Evolutionary conservation across 2,329 filamentous ascomycete species (phyloP).

Genomic region (Colletotrichum sp.): DNA sequence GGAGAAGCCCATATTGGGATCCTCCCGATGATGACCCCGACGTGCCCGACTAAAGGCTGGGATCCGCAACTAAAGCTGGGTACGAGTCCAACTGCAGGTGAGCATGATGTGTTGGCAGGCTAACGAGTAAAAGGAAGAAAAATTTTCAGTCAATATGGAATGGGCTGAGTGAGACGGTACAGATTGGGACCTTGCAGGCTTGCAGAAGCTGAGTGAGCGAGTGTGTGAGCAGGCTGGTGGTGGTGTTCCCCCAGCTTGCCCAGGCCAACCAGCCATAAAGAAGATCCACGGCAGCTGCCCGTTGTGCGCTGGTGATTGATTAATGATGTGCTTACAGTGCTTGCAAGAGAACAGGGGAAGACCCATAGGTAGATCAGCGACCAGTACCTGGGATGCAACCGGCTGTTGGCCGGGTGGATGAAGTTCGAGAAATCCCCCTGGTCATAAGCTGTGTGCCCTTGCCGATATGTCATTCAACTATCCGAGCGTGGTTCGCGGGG

Average conservation of each 20-base stretch:
- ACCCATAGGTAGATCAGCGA: background rate
- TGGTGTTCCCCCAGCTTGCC: background rate
- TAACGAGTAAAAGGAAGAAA: background rate
- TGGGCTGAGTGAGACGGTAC: constrained; percentile 16
- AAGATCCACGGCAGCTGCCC: background rate
- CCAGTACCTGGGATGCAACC: background rate
- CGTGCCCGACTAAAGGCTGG: background rate
- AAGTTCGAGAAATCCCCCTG: background rate
- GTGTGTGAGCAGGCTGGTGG: background rate
- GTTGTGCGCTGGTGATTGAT: constrained; percentile 5
- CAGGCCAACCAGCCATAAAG: background rate
- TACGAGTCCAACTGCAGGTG: constrained; percentile 2
- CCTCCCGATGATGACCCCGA: background rate
- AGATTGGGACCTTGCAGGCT: constrained; percentile 8
- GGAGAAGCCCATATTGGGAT: background rate
- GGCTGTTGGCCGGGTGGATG: background rate
- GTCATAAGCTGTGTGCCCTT: background rate
- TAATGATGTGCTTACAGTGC: constrained; percentile 8
- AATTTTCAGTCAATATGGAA: background rate
- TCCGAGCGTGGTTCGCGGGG: background rate
- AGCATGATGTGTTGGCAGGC: constrained; percentile 11
- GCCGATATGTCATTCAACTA: background rate
- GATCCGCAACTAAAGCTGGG: background rate
- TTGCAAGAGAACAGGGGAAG: background rate
- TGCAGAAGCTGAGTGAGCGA: constrained; percentile 8